phyloP scores from a whole-genome alignment of 2,329 filamentous ascomycete genomes.

The Lomentospora prolificans region DNA sequence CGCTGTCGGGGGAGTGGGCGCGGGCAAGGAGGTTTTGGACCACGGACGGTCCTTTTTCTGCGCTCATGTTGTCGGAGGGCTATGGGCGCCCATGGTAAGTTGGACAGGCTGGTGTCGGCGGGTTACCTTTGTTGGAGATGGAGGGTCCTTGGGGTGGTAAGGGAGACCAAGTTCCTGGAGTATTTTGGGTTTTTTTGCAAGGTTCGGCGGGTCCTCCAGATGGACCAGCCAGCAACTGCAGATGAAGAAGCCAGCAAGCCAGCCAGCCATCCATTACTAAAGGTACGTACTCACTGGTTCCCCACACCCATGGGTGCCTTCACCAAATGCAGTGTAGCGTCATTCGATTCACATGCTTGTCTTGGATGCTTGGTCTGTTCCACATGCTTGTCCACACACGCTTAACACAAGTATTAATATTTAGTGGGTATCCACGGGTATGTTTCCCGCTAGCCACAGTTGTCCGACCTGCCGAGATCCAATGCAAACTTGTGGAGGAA shows the following conservation, averaged over 20 bases:
- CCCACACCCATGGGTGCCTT: background rate
- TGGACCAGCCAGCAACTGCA: too few relatives aligned
- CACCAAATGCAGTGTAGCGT: background rate
- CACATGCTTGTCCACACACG: background rate
- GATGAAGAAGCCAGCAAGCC: too few relatives aligned
- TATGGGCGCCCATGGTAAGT: background rate
- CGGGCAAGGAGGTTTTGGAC: conserved; percentile 61
- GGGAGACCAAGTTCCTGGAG: background rate
- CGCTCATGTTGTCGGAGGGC: conserved; percentile 1
- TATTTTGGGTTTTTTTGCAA: too few relatives aligned
- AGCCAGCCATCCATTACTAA: background rate
- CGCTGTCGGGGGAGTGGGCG: conserved; percentile 67
- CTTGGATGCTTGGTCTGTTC: too few relatives aligned
- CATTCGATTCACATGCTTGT: background rate
- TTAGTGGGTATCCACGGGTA: background rate
- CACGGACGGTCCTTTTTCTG: conserved; percentile 17
- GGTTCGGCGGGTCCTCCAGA: too few relatives aligned
- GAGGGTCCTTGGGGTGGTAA: background rate
- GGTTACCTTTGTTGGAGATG: background rate
- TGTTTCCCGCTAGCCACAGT: background rate
- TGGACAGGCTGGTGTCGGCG: background rate
- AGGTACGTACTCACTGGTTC: background rate
- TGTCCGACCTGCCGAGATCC: background rate
- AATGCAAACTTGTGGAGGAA: too few relatives aligned
- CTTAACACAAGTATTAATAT: too few relatives aligned